Conservation (phyloP, 805 yeast genomes). For the Kregervanrija fluxuum region DNA sequence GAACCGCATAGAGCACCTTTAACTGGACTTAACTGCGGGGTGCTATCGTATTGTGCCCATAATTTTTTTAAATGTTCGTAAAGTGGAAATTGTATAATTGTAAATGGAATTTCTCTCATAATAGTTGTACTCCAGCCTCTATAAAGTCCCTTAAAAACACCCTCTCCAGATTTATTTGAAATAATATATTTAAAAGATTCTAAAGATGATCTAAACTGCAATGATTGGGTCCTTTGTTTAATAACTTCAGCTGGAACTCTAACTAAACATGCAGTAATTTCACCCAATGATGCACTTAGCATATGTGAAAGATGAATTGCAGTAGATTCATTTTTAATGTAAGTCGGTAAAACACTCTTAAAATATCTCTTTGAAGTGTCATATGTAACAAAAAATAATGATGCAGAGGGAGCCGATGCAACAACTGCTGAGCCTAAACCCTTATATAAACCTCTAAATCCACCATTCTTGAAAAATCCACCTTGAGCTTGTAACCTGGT, state of each 20-base stretch:
- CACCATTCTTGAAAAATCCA: conserved; percentile 90
- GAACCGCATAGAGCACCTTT: conserved; percentile 85
- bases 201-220: conserved; percentile 48
- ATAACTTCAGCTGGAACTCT: conserved; percentile 96
- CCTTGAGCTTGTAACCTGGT: conserved; percentile 94
- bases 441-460: conserved; percentile 81
- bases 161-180: conserved; percentile 67
- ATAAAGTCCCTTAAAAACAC: conserved; percentile 69
- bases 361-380: conserved; percentile 55
- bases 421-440: conserved; percentile 92
- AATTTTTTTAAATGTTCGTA: conserved; percentile 72
- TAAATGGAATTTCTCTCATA: conserved; percentile 93
- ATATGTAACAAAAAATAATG: conserved; percentile 75
- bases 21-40: conserved; percentile 45
- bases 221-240: conserved; percentile 89
- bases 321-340: conserved; percentile 18
- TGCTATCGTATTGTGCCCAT: conserved; percentile 40
- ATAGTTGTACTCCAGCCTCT: conserved; percentile 93
- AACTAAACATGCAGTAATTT: conserved; percentile 85
- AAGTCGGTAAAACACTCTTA: conserved; percentile 13
- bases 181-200: conserved; percentile 60
- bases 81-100: conserved; percentile 90
- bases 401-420: conserved; percentile 89
- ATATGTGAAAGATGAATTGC: conserved; percentile 57
- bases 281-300: conserved; percentile 85